These are phyloP conservation scores for Ogataea glucozyma DNA, from an alignment of 805 yeast genomes.

Conservation along the genomic window DNA sequence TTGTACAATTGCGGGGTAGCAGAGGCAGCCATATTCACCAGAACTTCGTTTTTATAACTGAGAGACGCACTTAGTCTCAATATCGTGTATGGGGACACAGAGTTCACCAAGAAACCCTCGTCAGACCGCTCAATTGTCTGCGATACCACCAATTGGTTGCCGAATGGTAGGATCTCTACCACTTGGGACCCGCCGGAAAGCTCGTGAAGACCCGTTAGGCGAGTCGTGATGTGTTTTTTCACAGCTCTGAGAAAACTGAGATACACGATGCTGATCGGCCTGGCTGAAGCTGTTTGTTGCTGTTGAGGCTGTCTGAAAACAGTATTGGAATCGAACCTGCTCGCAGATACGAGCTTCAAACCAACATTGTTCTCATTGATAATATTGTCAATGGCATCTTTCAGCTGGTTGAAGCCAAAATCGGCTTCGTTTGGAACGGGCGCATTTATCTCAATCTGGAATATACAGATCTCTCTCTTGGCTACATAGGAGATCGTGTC, in stretches of 20 bases:
- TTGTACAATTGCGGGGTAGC: slow-evolving; percentile 22
- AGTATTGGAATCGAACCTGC: slow-evolving; percentile 30
- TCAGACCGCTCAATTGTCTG: slow-evolving; percentile 26
- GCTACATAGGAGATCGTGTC: slow-evolving; percentile 34
- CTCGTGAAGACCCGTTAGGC: slow-evolving; percentile 23
- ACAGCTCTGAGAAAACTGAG: slow-evolving; percentile 53
- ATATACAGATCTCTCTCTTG: slow-evolving; percentile 34
- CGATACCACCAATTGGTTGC: slow-evolving; percentile 43
- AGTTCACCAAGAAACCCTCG: background rate
- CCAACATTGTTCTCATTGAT: slow-evolving; percentile 29
- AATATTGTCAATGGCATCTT: slow-evolving; percentile 35
- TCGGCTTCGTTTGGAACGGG: slow-evolving; percentile 15
- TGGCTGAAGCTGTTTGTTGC: slow-evolving; percentile 16
- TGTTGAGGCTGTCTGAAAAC: slow-evolving; percentile 23
- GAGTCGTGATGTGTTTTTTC: slow-evolving; percentile 39
- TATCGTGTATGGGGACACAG: slow-evolving; percentile 27
- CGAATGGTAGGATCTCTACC: slow-evolving; percentile 48
- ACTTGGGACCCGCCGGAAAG: slow-evolving; percentile 31
- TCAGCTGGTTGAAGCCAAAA: slow-evolving; percentile 32
- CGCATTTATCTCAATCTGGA: slow-evolving; percentile 29
- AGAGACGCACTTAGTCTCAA: slow-evolving; percentile 50
- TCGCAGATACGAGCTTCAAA: slow-evolving; percentile 29
- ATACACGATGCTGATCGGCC: slow-evolving; percentile 37
- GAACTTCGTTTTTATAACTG: slow-evolving; percentile 45
- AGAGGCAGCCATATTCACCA: slow-evolving; percentile 36